Conservation (phyloP, 2,329 filamentous ascomycete genomes). For the Coleophoma eucalyptorum region DNA sequence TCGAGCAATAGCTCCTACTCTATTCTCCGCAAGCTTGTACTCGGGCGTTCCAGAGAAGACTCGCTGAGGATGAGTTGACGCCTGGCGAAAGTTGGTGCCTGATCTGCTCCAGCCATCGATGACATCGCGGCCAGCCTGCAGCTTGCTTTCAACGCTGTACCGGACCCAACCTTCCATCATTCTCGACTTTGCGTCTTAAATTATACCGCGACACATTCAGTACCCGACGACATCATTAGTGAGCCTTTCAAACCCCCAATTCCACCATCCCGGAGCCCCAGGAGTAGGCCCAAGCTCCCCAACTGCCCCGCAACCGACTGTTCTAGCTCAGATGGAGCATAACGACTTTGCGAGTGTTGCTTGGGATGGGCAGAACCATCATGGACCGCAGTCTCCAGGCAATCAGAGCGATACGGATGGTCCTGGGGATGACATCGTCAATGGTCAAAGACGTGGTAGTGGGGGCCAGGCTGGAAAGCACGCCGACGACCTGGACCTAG, state of each 20-base stretch:
- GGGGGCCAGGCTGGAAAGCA: constrained; percentile 26
- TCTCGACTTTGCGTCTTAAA: no score
- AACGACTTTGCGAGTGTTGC: constrained; percentile 80
- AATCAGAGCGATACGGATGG: constrained; percentile 33
- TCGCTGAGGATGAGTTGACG: no score
- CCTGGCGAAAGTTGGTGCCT: no score
- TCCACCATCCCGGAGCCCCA: neutral
- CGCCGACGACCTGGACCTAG: constrained; percentile 44
- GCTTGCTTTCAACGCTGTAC: no score
- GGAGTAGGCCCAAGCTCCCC: neutral
- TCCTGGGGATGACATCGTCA: constrained; percentile 12
- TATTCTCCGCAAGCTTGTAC: no score
- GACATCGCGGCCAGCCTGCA: no score
- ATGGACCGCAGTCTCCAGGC: constrained; percentile 33
- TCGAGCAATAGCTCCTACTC: no score
- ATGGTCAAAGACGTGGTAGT: constrained; percentile 13
- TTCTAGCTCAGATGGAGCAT: constrained; percentile 23
- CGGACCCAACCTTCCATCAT: neutral
- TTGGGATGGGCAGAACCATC: constrained; percentile 61
- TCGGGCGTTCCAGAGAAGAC: no score
- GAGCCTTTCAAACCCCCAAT: no score
- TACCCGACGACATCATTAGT: no score
- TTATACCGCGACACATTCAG: no score
- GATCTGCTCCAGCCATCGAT: no score
- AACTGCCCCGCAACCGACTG: constrained; percentile 15